A percentile compares a stretch with the other conserved stretches of the same genome.
phyloP scores from a whole-genome alignment of 2,329 filamentous ascomycete species.

The Fonsecaea multimorphosa region DNA sequence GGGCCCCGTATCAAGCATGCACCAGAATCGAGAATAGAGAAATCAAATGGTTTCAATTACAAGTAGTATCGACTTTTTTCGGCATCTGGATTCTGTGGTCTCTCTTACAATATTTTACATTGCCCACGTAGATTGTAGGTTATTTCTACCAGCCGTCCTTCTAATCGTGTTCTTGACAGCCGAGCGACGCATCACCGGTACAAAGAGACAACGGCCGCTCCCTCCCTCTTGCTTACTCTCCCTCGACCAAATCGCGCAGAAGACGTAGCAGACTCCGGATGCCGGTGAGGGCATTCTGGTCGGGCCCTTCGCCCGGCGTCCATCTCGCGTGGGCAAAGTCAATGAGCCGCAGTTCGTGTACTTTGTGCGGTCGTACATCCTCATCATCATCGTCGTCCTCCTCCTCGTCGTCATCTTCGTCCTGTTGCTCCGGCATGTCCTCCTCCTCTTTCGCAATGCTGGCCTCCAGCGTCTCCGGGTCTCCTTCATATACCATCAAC shows the following conservation, averaged over 20 bases:
- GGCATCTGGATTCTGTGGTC: background rate
- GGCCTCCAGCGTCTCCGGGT: conserved; percentile 60
- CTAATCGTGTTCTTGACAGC: background rate
- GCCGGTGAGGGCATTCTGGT: conserved; percentile 80
- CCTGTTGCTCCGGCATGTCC: conserved; percentile 32
- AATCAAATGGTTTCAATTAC: background rate
- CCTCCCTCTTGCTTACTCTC: background rate
- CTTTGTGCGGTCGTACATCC: conserved; percentile 63
- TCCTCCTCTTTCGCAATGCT: conserved; percentile 48
- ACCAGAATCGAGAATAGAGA: background rate
- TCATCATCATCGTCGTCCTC: conserved; percentile 50
- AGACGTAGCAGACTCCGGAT: conserved; percentile 74
- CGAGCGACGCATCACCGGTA: background rate
- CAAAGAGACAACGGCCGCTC: background rate
- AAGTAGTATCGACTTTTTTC: background rate
- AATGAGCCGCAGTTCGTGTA: conserved; percentile 85
- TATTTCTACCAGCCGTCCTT: background rate
- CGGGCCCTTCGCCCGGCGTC: conserved; percentile 79
- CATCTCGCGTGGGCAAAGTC: conserved; percentile 94
- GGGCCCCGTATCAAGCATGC: background rate
- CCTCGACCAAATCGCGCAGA: conserved; percentile 61
- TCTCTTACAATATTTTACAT: background rate
- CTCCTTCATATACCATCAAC: conserved; percentile 70
- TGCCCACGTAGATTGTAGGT: background rate
- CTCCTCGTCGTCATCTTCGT: conserved; percentile 23